These are phyloP conservation scores for Brassica carinata DNA, from an alignment of 345 rosid genomes.

Conservation along the genomic window DNA sequence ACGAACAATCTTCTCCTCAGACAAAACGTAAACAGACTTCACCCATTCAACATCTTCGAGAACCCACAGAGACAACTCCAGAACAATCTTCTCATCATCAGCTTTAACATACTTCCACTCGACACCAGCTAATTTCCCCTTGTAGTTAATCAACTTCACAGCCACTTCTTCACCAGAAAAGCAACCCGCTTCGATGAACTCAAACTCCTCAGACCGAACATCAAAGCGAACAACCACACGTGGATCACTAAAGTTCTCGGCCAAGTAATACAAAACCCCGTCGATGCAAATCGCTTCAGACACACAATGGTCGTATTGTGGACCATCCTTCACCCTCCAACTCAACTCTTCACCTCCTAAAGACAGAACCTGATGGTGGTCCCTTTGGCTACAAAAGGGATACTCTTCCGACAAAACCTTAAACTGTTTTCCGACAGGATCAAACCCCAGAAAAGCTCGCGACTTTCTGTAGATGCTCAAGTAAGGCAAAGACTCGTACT, in stretches of 20 bases:
- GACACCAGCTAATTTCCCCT: background rate
- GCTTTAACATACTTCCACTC: background rate
- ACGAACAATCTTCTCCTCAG: background rate
- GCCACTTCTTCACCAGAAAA: background rate
- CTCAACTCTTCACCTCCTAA: background rate
- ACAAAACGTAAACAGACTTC: background rate
- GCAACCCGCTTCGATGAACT: background rate
- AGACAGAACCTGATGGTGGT: background rate
- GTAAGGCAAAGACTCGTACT: background rate
- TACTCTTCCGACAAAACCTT: background rate
- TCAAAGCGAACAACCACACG: background rate
- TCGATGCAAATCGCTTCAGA: background rate
- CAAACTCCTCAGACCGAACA: conserved; percentile 4
- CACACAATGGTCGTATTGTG: background rate
- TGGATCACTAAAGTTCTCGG: background rate
- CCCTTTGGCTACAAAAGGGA: background rate
- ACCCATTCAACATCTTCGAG: background rate
- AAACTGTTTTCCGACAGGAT: background rate
- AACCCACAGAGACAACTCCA: conserved; percentile 1
- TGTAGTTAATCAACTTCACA: background rate
- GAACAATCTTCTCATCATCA: background rate
- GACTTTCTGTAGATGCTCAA: background rate
- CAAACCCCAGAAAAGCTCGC: background rate
- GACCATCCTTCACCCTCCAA: background rate
- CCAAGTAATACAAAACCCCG: background rate